phyloP scores from a whole-genome alignment of 1,284 basidiomycete genomes.

The Xanthoconium separans region DNA sequence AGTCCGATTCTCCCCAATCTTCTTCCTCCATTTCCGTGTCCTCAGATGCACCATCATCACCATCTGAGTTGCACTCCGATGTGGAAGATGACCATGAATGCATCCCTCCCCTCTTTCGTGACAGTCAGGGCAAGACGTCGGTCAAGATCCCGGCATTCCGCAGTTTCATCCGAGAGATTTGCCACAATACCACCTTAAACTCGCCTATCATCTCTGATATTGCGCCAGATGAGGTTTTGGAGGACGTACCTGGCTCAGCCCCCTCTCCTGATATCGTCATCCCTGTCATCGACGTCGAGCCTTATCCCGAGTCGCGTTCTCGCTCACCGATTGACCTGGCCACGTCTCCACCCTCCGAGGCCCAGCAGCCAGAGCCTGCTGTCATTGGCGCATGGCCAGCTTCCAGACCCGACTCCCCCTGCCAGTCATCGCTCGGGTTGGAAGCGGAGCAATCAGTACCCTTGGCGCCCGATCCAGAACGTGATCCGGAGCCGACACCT shows the following conservation, averaged over 20 bases:
- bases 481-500: not conserved
- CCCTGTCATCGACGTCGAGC: constrained; percentile 15
- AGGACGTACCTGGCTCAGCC: constrained; percentile 10
- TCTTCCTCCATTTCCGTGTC: constrained; percentile 40
- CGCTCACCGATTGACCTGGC: constrained; percentile 51
- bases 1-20: constrained; percentile 35
- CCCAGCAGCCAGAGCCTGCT: constrained; percentile 26
- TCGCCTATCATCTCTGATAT: constrained; percentile 11
- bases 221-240: constrained; percentile 9
- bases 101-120: constrained; percentile 17
- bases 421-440: constrained; percentile 12
- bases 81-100: constrained; percentile 46
- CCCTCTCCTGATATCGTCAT: constrained; percentile 20
- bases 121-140: constrained; percentile 15
- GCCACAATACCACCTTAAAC: constrained; percentile 10
- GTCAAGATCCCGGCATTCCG: constrained; percentile 34
- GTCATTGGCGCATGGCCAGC: constrained; percentile 36
- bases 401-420: constrained; percentile 29
- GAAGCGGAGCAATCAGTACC: constrained; percentile 6
- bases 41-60: constrained; percentile 24
- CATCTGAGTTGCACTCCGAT: constrained; percentile 51
- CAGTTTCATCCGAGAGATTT: constrained; percentile 33
- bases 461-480: constrained; percentile 1
- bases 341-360: constrained; percentile 27
- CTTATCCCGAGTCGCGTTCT: constrained; percentile 32